phyloP scores from a whole-genome alignment of 2,329 filamentous ascomycete genomes.

The Cytospora chrysosperma region DNA sequence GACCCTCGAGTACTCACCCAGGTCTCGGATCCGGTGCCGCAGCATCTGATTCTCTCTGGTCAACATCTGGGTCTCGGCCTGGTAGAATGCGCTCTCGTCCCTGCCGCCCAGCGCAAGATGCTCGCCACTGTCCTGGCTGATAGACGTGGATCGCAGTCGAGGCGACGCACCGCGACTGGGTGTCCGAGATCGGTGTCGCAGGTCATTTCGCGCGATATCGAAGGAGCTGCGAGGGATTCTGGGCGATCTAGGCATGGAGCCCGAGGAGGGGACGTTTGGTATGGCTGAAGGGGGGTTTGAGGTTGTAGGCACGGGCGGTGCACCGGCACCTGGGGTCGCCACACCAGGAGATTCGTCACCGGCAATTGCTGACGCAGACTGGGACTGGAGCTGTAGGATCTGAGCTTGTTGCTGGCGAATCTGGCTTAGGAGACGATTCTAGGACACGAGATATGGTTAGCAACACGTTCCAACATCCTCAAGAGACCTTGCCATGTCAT shows the following conservation, averaged over 20 bases:
- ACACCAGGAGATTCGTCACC: constrained; percentile 40
- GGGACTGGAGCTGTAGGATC: constrained; percentile 58
- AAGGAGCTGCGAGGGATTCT: constrained; percentile 55
- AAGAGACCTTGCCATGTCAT: constrained; percentile 31
- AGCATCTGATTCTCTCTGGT: constrained; percentile 82
- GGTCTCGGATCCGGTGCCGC: constrained; percentile 68
- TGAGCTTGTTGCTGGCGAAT: constrained; percentile 75
- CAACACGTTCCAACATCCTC: background rate
- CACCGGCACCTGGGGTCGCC: constrained; percentile 24
- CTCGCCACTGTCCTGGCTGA: constrained; percentile 60
- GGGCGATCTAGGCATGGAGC: constrained; percentile 53
- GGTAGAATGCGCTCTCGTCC: constrained; percentile 77
- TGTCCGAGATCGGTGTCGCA: constrained; percentile 57
- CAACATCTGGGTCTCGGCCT: constrained; percentile 77
- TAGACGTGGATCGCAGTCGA: constrained; percentile 55
- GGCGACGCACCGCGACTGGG: constrained; percentile 59
- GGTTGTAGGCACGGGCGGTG: constrained; percentile 23
- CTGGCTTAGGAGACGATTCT: constrained; percentile 76
- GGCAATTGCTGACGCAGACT: constrained; percentile 35
- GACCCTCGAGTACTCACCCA: constrained; percentile 50
- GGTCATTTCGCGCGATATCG: constrained; percentile 55
- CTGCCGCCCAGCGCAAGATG: constrained; percentile 59
- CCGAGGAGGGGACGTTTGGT: constrained; percentile 37
- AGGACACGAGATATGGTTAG: background rate
- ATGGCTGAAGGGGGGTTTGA: constrained; percentile 37